Percentiles rank a stretch among this genome's conserved stretches.
phyloP scores from a whole-genome alignment of 768 basidiomycete species.

The Punctularia strigosozonata region DNA sequence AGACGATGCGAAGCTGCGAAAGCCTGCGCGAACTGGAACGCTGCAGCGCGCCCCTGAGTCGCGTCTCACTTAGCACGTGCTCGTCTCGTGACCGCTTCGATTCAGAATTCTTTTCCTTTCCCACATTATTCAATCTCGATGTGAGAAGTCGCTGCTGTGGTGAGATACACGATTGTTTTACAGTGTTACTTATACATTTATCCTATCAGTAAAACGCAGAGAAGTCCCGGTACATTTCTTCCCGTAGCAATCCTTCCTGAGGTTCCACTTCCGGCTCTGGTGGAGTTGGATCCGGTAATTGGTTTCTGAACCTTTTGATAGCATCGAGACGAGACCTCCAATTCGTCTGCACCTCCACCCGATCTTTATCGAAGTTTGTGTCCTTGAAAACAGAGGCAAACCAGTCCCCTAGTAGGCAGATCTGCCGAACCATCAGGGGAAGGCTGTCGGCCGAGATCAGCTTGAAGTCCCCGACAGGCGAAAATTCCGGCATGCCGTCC shows the following conservation, averaged over 20 bases:
- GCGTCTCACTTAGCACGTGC: too few relatives aligned
- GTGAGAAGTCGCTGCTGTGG: background rate
- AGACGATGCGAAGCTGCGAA: conserved; percentile 7
- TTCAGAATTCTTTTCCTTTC: conserved; percentile 4
- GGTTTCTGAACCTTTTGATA: conserved; percentile 52
- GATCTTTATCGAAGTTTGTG: conserved; percentile 68
- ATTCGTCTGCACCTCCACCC: conserved; percentile 77
- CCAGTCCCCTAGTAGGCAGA: conserved; percentile 82
- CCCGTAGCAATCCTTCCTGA: conserved; percentile 14
- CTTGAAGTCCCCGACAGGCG: conserved; percentile 88
- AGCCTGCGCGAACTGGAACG: too few relatives aligned
- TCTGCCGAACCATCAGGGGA: conserved; percentile 79
- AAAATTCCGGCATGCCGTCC: conserved; percentile 86
- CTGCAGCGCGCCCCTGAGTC: too few relatives aligned
- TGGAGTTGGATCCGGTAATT: conserved; percentile 10
- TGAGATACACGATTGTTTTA: background rate
- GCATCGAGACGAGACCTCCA: conserved; percentile 76
- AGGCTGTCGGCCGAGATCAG: conserved; percentile 83
- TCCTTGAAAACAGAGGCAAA: conserved; percentile 80
- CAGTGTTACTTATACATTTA: background rate
- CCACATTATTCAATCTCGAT: too few relatives aligned
- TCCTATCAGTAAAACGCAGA: conserved; percentile 6
- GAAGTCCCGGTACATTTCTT: conserved; percentile 22
- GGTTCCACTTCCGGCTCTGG: conserved; percentile 10
- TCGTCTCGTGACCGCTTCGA: too few relatives aligned